Conservation (phyloP, 2,329 filamentous ascomycete genomes). For the Fonsecaea pedrosoi region DNA sequence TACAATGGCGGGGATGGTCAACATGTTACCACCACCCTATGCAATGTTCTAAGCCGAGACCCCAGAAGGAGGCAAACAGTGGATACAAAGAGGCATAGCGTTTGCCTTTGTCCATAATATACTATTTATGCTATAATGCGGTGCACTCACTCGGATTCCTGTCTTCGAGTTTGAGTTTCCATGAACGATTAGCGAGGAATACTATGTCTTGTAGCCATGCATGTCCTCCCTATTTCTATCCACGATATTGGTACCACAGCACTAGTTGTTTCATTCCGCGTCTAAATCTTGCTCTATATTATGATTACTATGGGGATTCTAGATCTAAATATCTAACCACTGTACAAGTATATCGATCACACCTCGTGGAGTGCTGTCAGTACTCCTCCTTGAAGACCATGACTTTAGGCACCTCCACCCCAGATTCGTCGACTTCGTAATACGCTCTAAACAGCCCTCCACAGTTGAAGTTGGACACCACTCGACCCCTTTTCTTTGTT, state of each 20-base stretch:
- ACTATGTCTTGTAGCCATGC: neutral
- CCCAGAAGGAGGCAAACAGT: too few relatives aligned
- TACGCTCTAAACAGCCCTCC: conserved; percentile 87
- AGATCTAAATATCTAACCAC: neutral
- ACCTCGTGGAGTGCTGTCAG: neutral
- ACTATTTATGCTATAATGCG: neutral
- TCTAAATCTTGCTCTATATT: neutral
- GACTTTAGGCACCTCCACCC: conserved; percentile 46
- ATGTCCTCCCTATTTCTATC: too few relatives aligned
- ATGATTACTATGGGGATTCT: neutral
- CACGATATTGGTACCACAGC: neutral
- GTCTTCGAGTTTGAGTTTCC: neutral
- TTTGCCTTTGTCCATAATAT: too few relatives aligned
- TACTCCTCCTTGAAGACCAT: conserved; percentile 55
- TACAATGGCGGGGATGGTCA: too few relatives aligned
- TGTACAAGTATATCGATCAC: neutral
- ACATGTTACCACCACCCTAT: too few relatives aligned
- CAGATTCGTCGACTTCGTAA: conserved; percentile 52
- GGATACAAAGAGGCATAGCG: too few relatives aligned
- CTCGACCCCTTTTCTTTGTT: conserved; percentile 49
- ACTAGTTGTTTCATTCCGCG: neutral
- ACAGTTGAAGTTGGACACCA: conserved; percentile 83
- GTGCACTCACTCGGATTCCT: neutral
- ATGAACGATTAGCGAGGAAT: neutral
- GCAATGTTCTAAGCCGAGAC: too few relatives aligned